Conservation (phyloP, 768 basidiomycete species). For the Boletus vinaceobasis region DNA sequence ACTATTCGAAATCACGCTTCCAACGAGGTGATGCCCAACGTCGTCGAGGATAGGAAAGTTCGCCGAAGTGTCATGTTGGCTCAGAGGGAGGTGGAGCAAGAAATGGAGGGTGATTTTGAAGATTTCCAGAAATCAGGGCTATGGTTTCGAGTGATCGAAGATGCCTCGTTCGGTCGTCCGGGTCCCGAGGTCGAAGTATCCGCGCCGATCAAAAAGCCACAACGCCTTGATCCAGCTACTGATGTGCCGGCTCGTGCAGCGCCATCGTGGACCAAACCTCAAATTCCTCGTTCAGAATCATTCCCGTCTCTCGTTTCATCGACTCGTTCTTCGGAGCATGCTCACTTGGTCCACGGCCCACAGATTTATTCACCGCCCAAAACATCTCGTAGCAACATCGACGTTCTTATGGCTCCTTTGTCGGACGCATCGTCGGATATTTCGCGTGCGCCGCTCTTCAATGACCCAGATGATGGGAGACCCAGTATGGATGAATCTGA, state of each 20-base stretch:
- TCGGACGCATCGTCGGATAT: slow-evolving; percentile 48
- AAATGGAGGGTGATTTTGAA: slow-evolving; percentile 91
- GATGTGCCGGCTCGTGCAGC: neutral
- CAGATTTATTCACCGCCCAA: slow-evolving; percentile 16
- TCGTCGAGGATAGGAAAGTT: slow-evolving; percentile 48
- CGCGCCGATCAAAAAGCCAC: neutral
- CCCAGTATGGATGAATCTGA: slow-evolving; percentile 63
- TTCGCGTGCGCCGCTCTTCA: slow-evolving; percentile 74
- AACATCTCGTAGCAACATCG: slow-evolving; percentile 51
- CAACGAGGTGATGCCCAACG: slow-evolving; percentile 42
- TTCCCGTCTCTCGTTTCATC: slow-evolving; percentile 30
- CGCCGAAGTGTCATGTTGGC: slow-evolving; percentile 78
- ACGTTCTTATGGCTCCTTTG: slow-evolving; percentile 77
- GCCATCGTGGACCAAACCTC: slow-evolving; percentile 7
- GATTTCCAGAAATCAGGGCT: slow-evolving; percentile 86
- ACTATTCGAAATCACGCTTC: slow-evolving; percentile 66
- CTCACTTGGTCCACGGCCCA: slow-evolving; percentile 19
- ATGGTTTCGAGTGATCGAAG: slow-evolving; percentile 85
- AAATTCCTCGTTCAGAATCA: slow-evolving; percentile 36
- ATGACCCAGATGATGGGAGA: slow-evolving; percentile 65
- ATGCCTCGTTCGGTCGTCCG: slow-evolving; percentile 42
- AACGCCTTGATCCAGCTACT: slow-evolving; percentile 11
- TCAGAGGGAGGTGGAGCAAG: slow-evolving; percentile 80
- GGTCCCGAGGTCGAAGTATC: slow-evolving; percentile 3
- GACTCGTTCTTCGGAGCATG: slow-evolving; percentile 10